Evolutionary conservation across 257 asterid species (phyloP).

Genomic region (Solanum okadae): DNA sequence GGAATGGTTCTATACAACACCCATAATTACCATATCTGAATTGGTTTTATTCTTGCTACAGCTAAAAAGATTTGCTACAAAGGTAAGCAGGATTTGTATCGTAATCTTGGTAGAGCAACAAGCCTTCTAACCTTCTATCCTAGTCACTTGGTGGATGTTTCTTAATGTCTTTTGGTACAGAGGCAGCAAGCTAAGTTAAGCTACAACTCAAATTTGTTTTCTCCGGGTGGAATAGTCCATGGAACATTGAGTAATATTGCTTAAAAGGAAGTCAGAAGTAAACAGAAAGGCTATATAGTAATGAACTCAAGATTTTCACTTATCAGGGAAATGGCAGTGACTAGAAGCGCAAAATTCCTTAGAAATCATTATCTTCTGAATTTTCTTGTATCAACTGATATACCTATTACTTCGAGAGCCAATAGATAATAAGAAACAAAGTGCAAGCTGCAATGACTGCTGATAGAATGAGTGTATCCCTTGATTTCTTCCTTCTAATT

Average conservation of each 20-base stretch:
- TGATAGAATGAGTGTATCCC: slow-evolving; percentile 88
- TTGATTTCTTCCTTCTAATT: slow-evolving; percentile 73
- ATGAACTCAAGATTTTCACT: background rate
- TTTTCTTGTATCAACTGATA: slow-evolving; percentile 3
- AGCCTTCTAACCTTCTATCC: background rate
- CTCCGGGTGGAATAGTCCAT: background rate
- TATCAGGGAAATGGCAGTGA: background rate
- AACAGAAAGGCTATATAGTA: background rate
- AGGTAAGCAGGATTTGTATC: background rate
- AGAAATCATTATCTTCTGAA: slow-evolving; percentile 1
- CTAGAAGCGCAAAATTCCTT: slow-evolving; percentile 23
- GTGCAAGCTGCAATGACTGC: slow-evolving; percentile 98
- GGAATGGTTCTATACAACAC: background rate
- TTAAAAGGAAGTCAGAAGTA: background rate
- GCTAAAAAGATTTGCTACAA: background rate
- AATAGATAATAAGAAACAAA: slow-evolving; percentile 78
- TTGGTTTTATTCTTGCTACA: background rate
- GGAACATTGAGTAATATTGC: background rate
- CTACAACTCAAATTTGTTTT: background rate
- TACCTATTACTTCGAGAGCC: slow-evolving; percentile 79
- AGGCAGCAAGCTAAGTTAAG: background rate
- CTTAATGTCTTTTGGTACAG: background rate
- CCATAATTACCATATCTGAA: background rate
- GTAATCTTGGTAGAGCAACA: background rate
- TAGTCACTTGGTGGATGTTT: background rate